These are phyloP conservation scores for Cystofilobasidium capitatum DNA, from an alignment of 768 basidiomycete species.

Conservation along the genomic window DNA sequence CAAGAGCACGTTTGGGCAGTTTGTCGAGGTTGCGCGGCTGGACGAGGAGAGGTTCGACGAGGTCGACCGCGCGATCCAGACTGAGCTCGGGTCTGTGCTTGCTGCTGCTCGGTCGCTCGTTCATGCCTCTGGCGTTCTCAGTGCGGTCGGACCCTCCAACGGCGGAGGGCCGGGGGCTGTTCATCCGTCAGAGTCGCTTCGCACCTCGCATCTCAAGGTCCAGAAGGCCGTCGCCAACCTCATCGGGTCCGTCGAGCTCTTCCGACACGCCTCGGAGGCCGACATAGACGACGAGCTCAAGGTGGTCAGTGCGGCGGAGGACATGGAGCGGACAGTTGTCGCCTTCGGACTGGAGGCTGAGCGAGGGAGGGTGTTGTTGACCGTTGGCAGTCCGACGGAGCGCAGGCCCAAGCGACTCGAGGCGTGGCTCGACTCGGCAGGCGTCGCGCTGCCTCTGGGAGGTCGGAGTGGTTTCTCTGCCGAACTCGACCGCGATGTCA, in stretches of 20 bases:
- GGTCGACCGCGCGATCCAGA: not conserved
- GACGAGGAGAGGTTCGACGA: not conserved
- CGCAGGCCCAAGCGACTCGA: slow-evolving; percentile 6
- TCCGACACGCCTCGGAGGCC: not conserved
- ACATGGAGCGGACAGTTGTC: slow-evolving; percentile 25
- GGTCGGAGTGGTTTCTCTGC: slow-evolving; percentile 11
- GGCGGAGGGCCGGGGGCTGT: not conserved
- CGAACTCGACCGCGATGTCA: slow-evolving; percentile 25
- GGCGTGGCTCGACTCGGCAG: slow-evolving; percentile 19
- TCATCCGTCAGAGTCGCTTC: slow-evolving; percentile 2
- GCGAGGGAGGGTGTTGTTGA: slow-evolving; percentile 40
- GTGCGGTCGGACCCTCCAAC: not conserved
- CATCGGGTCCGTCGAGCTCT: slow-evolving; percentile 1
- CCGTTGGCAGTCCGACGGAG: slow-evolving; percentile 37
- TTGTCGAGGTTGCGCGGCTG: not conserved
- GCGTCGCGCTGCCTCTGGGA: slow-evolving; percentile 31
- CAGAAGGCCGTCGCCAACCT: slow-evolving; percentile 4
- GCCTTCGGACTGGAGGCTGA: slow-evolving; percentile 25
- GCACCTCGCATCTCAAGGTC: not conserved
- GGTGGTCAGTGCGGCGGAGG: slow-evolving; percentile 12
- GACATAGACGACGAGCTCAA: not conserved
- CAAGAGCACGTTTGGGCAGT: not conserved
- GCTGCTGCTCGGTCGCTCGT: not conserved
- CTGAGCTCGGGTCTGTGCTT: not conserved
- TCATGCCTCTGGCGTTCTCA: slow-evolving; percentile 4